phyloP scores from a whole-genome alignment of 2,329 filamentous ascomycete species.

The Trichoderma atrobrunneum region DNA sequence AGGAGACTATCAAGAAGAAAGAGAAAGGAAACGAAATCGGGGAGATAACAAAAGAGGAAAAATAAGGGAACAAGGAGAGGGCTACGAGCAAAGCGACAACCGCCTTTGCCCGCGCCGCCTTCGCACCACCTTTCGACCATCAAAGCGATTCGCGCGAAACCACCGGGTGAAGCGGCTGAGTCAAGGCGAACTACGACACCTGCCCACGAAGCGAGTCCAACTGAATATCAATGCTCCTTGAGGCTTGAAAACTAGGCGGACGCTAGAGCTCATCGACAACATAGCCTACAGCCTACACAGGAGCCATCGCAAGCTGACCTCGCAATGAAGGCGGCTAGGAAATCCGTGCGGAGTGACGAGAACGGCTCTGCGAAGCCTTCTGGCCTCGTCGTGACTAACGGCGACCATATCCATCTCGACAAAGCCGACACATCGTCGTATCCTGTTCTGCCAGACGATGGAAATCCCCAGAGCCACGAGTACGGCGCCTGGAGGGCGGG shows the following conservation, averaged over 20 bases:
- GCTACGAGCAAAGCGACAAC: neutral
- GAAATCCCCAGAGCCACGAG: conserved; percentile 26
- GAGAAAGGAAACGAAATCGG: neutral
- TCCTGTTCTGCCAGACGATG: conserved; percentile 28
- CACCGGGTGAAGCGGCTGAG: neutral
- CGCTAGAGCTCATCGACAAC: neutral
- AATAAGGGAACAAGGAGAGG: neutral
- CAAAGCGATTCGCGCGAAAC: neutral
- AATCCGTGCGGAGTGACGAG: neutral
- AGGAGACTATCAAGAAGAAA: neutral
- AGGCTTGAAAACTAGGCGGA: neutral
- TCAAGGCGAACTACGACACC: neutral
- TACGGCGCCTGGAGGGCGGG: conserved; percentile 37
- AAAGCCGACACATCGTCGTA: conserved; percentile 22
- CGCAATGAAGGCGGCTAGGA: neutral
- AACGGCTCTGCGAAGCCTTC: neutral
- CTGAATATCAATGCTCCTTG: neutral
- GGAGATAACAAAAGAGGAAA: neutral
- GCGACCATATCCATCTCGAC: neutral
- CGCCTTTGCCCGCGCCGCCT: neutral
- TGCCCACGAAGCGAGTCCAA: neutral
- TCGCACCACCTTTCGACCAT: neutral
- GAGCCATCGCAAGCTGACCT: neutral
- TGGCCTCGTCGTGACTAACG: conserved; percentile 10
- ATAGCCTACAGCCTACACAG: neutral